Base-by-base conservation (phyloP, 129 eudicot species). In the Flaveria brownii region DNA sequence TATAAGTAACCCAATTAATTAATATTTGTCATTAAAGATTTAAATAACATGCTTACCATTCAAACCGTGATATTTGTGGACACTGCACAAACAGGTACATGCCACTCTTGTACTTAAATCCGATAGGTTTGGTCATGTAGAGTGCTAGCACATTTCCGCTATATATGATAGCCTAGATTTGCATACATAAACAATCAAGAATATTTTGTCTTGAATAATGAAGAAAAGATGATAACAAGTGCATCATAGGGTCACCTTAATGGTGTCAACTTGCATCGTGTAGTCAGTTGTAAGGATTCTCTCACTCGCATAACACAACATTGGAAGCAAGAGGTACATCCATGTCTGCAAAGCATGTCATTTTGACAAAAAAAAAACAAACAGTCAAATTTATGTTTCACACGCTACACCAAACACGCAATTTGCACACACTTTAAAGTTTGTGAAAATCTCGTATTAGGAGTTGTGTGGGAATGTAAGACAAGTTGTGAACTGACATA, bases 41-140 rank as follows among this genome's bases (percentile, higher is more conserved):
- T 62, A 17, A 65, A 52, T 30, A 12, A 8, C 16, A 67, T 18
- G n/a, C 47, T 74, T 82, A 95, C 99, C 99, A 95, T 80, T 95
- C 99, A 49, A 81, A 95, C 50, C 62, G 77, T 8, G 99, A 91
- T 76, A 95, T 82, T 80, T 85, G 87, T 68, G 96, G 99, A 72
- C 99, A 95, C 77, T 91, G 93, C 81, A 95, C 93, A 46, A 95
- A 95, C 18, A 95, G 85, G 86, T 95, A 95, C 99, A 95, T 95
- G 61, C 99, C 99, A 63, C 99, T 95, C 87, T 95, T 91, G 89
- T 95, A 95, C 78, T 77, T 91, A 81, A 95, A 91, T 49, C 84
- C 89, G 10, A 81, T 81, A 77, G 99, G 99, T 80, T 82, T 95
- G 80, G 86, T 95, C 96, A 95, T 87, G 88, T 95, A 89, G 22